Evolutionary conservation across 2,329 filamentous ascomycete genomes (phyloP).

Genomic region (Fusarium sp.): DNA sequence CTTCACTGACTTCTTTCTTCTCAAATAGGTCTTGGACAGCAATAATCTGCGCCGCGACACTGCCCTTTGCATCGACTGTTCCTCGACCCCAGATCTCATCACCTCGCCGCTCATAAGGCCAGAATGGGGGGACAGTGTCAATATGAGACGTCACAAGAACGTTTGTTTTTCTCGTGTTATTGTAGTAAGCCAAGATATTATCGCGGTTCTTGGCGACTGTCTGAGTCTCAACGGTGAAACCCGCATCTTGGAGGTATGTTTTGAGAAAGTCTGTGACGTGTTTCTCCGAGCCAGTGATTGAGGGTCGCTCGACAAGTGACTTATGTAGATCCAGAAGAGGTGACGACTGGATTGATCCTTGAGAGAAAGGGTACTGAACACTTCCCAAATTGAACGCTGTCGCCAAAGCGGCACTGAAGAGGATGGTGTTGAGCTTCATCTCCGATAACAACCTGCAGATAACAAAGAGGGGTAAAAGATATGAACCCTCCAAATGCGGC

Average conservation of each 20-base stretch:
- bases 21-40: not conserved
- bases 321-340: not conserved
- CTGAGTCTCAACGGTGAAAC: not conserved
- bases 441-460: not conserved
- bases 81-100: constrained; percentile 12
- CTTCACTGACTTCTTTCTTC: fast-evolving
- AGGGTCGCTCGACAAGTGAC: not conserved
- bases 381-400: not conserved
- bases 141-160: constrained; percentile 6
- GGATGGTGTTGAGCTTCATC: not conserved
- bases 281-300: not conserved
- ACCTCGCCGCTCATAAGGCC: not conserved
- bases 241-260: not conserved
- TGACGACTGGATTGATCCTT: fast-evolving
- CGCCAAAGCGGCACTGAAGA: not conserved
- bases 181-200: constrained; percentile 1
- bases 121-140: constrained; percentile 4
- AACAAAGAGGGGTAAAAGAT: not conserved
- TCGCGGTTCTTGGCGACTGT: not conserved
- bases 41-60: not conserved
- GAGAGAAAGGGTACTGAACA: not conserved
- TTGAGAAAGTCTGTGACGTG: not conserved
- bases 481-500: not conserved
- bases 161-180: not conserved
- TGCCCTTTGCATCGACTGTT: constrained; percentile 1